Evolutionary conservation across 441 rosid genomes (phyloP).

Genomic region (Gossypium schwendimanii): DNA sequence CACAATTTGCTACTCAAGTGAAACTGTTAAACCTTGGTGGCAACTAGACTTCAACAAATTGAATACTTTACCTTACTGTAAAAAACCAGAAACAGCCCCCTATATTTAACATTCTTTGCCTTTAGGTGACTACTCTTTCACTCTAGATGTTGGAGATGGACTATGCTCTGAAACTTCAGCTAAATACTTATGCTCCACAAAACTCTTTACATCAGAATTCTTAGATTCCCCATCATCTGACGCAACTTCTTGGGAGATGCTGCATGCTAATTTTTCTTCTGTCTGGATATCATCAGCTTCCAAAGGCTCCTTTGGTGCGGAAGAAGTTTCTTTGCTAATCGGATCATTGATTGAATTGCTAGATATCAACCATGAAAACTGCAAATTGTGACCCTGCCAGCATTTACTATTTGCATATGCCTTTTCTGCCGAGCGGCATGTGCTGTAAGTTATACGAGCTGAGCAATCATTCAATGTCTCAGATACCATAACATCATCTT

Average conservation of each 20-base stretch:
- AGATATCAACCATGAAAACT: conserved; percentile 56
- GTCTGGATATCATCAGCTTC: conserved; percentile 25
- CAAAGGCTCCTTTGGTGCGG: conserved; percentile 25
- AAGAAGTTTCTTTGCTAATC: conserved; percentile 25
- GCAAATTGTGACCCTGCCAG: conserved; percentile 75
- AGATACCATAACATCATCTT: conserved; percentile 24
- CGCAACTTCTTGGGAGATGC: too few species aligned
- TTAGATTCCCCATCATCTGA: too few species aligned
- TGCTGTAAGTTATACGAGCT: conserved; percentile 48
- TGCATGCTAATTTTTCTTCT: conserved; percentile 17
- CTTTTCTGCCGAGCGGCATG: conserved; percentile 66
- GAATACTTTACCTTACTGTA: conserved; percentile 54
- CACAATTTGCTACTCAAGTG: conserved; percentile 27
- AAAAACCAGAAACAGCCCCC: conserved; percentile 26
- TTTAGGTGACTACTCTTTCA: conserved; percentile 26
- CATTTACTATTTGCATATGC: conserved; percentile 74
- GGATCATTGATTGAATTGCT: conserved; percentile 24
- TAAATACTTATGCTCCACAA: too few species aligned
- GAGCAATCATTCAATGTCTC: conserved; percentile 37
- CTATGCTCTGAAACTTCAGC: too few species aligned
- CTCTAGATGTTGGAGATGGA: background rate
- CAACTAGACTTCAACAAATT: conserved; percentile 2
- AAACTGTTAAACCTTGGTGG: conserved; percentile 18
- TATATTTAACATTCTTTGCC: conserved; percentile 22
- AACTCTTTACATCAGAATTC: too few species aligned